Evolutionary conservation across 345 rosid genomes (phyloP).

Genomic region (Passiflora organensis): DNA sequence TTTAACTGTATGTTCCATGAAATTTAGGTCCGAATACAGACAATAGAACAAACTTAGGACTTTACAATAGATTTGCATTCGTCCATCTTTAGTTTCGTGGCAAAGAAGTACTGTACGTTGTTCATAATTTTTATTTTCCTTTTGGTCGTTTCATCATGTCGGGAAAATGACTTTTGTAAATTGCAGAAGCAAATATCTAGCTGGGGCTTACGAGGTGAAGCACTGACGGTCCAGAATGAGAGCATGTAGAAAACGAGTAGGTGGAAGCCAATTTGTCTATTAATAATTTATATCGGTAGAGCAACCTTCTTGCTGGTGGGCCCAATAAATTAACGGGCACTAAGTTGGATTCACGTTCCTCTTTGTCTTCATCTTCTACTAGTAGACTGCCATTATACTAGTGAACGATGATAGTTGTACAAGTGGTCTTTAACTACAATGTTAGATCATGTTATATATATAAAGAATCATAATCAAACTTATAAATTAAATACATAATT

Average conservation of each 20-base stretch:
- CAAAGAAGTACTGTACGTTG: too few species aligned
- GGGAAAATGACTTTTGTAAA: not conserved
- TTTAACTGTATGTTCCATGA: too few species aligned
- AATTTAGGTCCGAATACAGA: too few species aligned
- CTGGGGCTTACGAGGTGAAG: constrained; percentile 17
- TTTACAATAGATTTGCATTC: too few species aligned
- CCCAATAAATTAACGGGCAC: constrained; percentile 11
- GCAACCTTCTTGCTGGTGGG: not conserved
- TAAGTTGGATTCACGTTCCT: not conserved
- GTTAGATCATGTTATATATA: too few species aligned
- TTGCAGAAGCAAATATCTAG: constrained; percentile 1
- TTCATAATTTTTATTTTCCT: not conserved
- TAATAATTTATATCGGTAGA: constrained; percentile 4
- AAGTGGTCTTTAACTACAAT: too few species aligned
- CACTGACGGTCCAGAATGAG: constrained; percentile 40
- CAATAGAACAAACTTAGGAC: too few species aligned
- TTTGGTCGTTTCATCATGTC: not conserved
- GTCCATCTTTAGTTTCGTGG: too few species aligned
- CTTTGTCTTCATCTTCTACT: not conserved
- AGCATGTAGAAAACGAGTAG: not conserved
- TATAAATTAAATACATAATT: too few species aligned
- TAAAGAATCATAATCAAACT: too few species aligned
- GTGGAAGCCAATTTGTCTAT: constrained; percentile 13
- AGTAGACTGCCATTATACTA: not conserved
- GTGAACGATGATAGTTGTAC: too few species aligned